Evolutionary conservation across 768 basidiomycete genomes (phyloP).

Genomic region (Amanita subjunquillea): DNA sequence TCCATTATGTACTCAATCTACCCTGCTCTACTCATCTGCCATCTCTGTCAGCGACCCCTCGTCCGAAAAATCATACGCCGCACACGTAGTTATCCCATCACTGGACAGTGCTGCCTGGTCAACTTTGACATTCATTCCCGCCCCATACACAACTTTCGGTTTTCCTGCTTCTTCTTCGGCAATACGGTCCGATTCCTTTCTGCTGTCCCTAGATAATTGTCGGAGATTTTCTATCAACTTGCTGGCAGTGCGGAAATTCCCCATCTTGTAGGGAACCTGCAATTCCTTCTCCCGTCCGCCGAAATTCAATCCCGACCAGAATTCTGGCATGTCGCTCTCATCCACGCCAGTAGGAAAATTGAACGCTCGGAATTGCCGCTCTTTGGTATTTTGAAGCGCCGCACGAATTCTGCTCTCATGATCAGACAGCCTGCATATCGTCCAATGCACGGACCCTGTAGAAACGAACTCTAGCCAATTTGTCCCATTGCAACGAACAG

Average conservation of each 20-base stretch:
- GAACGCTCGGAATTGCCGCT: conserved; percentile 35
- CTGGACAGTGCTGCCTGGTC: background rate
- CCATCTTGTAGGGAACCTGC: conserved; percentile 17
- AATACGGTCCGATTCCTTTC: conserved; percentile 26
- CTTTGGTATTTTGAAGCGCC: conserved; percentile 21
- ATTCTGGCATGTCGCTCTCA: conserved; percentile 28
- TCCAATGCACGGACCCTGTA: conserved; percentile 57
- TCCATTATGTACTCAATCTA: background rate
- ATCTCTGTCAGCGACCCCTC: background rate
- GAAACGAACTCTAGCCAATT: background rate
- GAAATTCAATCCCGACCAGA: conserved; percentile 38
- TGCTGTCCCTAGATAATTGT: conserved; percentile 34
- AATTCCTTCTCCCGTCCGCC: conserved; percentile 16
- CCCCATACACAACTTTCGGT: conserved; percentile 33
- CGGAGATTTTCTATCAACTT: conserved; percentile 29
- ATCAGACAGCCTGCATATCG: conserved; percentile 29
- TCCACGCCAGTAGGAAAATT: conserved; percentile 40
- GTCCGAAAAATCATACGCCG: background rate
- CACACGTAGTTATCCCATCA: background rate
- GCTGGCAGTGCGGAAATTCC: conserved; percentile 25
- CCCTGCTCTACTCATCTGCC: background rate
- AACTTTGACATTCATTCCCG: background rate
- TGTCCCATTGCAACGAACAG: background rate
- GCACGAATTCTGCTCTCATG: conserved; percentile 23
- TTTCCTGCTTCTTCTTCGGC: conserved; percentile 27